Evolutionary conservation across 2,329 filamentous ascomycete species (phyloP), one percentile per base, ranked within the genome.

Genomic region (Phialophora macrospora): DNA sequence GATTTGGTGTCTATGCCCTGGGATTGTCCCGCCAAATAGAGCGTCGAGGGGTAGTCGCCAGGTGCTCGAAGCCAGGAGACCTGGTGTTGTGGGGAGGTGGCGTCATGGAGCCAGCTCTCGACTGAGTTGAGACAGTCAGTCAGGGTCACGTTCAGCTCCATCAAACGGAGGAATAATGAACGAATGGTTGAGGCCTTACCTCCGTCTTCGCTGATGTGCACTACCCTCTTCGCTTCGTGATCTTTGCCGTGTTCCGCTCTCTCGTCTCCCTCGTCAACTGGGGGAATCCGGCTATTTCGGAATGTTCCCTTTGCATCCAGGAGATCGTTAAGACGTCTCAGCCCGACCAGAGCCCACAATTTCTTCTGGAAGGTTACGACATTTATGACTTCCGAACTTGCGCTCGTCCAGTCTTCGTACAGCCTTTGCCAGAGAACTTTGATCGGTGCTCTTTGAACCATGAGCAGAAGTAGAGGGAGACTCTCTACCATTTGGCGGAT

Each of bases 161-260:
- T 7, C 6, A n/a, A 8, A 44, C 4, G 38, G 38, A 44, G 38
- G 17, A 44, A 44, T 44, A 44, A 44, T 44, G 38, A n/a, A n/a
- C 17, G 14, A 44, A n/a, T 17, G 38, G 7, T 51, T 4, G 20
- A 17, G 48, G 17, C 7, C 48, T 51, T 26, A 51, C 48, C 48
- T 51, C n/a, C 48, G 24, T 51, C 48, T 4, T 51, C 48, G 22
- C 48, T 51, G 48, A 51, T 51, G 14, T 17, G 12, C 22, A 51
- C 20, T 5, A 51, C 9, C 17, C 48, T 26, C 48, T 24, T 51
- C 24, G 12, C 48, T n/a, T 51, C 8, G 2, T 51, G 20, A n/a
- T 7, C 48, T 14, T 11, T 22, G 20, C 7, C 6, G 1, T 48
- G 17, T 7, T 22, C 6, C 17, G 44, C 17, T 51, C 17, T 51